phyloP scores from a whole-genome alignment of 2,329 filamentous ascomycete species.

The Alternaria angustiovoidea region DNA sequence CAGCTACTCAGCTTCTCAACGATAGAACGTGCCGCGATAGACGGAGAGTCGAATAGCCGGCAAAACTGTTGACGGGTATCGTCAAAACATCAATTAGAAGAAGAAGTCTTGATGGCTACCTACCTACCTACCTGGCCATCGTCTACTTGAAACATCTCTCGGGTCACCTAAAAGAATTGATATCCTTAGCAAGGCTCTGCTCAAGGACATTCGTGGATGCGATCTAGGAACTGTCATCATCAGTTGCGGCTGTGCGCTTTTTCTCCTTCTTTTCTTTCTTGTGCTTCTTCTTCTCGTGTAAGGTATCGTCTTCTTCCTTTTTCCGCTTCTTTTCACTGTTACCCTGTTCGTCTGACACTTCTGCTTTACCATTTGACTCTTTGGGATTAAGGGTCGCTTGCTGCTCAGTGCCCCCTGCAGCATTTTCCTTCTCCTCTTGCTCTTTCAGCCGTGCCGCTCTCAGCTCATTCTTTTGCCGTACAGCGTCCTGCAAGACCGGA shows the following conservation, averaged over 20 bases:
- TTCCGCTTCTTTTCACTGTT: constrained; percentile 16
- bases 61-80: not conserved
- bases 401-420: constrained; percentile 16
- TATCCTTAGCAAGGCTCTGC: not conserved
- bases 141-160: not conserved
- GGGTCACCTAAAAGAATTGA: no score
- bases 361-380: constrained; percentile 33
- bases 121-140: constrained; percentile 17
- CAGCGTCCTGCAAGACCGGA: constrained; percentile 22
- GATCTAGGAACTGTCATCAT: constrained; percentile 10
- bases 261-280: constrained; percentile 22
- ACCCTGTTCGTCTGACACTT: not conserved
- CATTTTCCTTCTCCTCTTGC: constrained; percentile 24
- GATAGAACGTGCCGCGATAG: not conserved
- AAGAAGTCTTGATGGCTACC: constrained; percentile 4
- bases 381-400: constrained; percentile 1
- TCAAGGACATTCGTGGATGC: not conserved
- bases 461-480: constrained; percentile 34
- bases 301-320: not conserved
- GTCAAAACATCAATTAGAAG: not conserved
- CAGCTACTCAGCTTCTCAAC: not conserved
- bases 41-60: not conserved
- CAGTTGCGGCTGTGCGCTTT: constrained; percentile 7
- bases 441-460: constrained; percentile 23
- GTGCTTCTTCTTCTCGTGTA: constrained; percentile 25